A percentile compares a stretch with the other conserved stretches of the same genome.
Evolutionary conservation across 352 stramenopile genomes (phyloP).

Genomic region (Aphanomyces euteiches): DNA sequence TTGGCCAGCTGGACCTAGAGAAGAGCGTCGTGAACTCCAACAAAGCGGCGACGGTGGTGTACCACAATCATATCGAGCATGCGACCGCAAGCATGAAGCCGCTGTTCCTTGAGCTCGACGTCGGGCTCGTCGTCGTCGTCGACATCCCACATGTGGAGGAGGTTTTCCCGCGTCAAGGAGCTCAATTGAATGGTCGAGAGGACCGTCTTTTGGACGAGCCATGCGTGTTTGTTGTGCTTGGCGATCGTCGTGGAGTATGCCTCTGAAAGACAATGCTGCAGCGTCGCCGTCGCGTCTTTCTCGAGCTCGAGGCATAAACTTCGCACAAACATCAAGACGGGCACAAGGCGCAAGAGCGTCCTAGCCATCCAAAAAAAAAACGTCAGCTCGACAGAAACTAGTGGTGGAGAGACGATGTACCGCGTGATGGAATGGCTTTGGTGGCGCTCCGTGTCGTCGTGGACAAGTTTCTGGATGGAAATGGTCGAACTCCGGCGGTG

Average conservation of each 20-base stretch:
- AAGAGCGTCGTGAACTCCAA: background rate
- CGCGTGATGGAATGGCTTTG: constrained; percentile 1
- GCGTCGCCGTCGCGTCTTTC: background rate
- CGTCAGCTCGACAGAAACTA: background rate
- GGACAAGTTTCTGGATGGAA: constrained; percentile 11
- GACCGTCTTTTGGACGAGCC: constrained; percentile 26
- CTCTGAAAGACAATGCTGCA: background rate
- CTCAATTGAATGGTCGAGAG: constrained; percentile 18
- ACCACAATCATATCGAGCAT: constrained; percentile 27
- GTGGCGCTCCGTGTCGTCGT: background rate
- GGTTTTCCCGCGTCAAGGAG: constrained; percentile 7
- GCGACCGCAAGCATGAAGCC: constrained; percentile 17
- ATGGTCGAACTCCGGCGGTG: background rate
- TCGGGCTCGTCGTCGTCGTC: constrained; percentile 4
- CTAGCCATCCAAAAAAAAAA: background rate
- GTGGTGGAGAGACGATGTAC: background rate
- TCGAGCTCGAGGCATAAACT: constrained; percentile 21
- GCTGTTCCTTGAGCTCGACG: constrained; percentile 21
- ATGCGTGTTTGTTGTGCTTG: constrained; percentile 27
- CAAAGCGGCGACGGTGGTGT: background rate
- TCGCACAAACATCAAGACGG: background rate
- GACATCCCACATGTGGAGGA: constrained; percentile 7
- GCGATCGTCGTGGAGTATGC: constrained; percentile 6
- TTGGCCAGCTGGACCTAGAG: constrained; percentile 11
- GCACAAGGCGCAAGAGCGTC: constrained; percentile 10